Percentiles rank a stretch among this genome's conserved stretches.
phyloP scores from a whole-genome alignment of 495 filamentous ascomycete species.

The Neurospora intermedia region DNA sequence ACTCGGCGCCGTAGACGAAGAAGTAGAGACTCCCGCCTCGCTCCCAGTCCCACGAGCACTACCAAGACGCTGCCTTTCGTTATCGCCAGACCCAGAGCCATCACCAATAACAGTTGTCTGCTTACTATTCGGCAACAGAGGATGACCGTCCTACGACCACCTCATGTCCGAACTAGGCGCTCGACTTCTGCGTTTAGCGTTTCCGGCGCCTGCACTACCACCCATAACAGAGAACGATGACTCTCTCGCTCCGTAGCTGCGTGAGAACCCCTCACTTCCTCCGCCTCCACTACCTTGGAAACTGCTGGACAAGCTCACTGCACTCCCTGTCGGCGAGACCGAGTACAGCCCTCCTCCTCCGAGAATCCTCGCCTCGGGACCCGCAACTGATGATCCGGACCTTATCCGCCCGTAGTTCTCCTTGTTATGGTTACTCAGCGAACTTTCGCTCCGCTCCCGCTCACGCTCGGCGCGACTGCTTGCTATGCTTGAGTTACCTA shows the following conservation, averaged over 20 bases:
- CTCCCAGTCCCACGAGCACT: background rate
- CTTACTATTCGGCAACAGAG: background rate
- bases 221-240: background rate
- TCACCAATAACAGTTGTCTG: background rate
- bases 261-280: background rate
- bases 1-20: background rate
- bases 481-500: background rate
- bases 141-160: slow-evolving; percentile 19
- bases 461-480: background rate
- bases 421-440: slow-evolving; percentile 12
- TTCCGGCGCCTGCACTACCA: slow-evolving; percentile 8
- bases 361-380: background rate
- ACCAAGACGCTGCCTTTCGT: background rate
- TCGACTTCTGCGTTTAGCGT: slow-evolving; percentile 10
- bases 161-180: slow-evolving; percentile 22
- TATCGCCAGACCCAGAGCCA: background rate
- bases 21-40: background rate
- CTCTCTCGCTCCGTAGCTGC: background rate
- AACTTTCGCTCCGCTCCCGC: slow-evolving; percentile 16
- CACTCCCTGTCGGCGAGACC: slow-evolving; percentile 11
- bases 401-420: slow-evolving; percentile 16
- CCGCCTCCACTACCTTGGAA: background rate
- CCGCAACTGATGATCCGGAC: slow-evolving; percentile 8
- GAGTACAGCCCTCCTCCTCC: slow-evolving; percentile 4
- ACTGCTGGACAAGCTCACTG: background rate